These are phyloP conservation scores for Suhomyces kilbournensis DNA, from an alignment of 805 yeast genomes.

Conservation along the genomic window DNA sequence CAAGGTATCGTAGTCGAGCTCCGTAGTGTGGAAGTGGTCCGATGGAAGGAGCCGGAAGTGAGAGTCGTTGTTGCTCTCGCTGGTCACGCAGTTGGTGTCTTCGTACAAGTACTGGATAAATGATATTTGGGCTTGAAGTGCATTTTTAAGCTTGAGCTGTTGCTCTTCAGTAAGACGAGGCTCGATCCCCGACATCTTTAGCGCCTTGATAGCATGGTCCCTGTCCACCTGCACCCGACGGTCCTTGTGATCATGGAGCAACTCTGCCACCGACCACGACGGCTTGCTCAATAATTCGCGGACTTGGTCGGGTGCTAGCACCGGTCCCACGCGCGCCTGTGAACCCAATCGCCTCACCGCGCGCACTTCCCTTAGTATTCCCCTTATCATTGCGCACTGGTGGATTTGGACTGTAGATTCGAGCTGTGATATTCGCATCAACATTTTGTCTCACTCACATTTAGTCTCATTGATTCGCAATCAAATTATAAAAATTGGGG, in stretches of 20 bases:
- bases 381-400: background rate
- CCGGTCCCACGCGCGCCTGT: background rate
- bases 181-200: constrained; percentile 50
- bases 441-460: background rate
- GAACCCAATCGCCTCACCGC: background rate
- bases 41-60: constrained; percentile 33
- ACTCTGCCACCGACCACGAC: constrained; percentile 12
- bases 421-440: background rate
- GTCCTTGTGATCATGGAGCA: constrained; percentile 3
- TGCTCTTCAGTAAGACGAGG: constrained; percentile 22
- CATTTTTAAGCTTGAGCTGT: constrained; percentile 25
- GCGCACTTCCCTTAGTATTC: background rate
- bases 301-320: constrained; percentile 3
- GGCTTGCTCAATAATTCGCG: constrained; percentile 5
- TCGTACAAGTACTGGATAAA: constrained; percentile 47
- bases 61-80: constrained; percentile 16
- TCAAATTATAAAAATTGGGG: too few relatives aligned
- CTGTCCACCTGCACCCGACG: constrained; percentile 11
- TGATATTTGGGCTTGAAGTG: constrained; percentile 47
- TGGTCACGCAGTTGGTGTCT: constrained; percentile 8
- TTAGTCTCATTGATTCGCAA: background rate
- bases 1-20: constrained; percentile 20
- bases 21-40: constrained; percentile 27
- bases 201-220: constrained; percentile 26
- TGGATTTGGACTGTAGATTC: background rate